phyloP scores from a whole-genome alignment of 495 filamentous ascomycete genomes.

The Collariella sp. region DNA sequence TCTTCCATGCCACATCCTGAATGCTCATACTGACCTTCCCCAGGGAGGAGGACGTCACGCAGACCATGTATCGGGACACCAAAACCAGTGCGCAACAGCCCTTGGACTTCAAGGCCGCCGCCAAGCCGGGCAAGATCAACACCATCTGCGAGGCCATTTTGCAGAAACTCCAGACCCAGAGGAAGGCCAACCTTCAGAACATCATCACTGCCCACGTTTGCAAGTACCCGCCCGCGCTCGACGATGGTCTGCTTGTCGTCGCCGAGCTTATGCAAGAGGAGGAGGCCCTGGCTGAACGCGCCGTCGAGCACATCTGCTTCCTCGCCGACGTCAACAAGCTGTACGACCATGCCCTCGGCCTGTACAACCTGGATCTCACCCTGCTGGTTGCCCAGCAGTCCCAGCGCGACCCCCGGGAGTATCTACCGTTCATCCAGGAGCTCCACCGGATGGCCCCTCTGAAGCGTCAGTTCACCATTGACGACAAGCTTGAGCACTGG shows the following conservation, averaged over 20 bases:
- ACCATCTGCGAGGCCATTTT: constrained; percentile 82
- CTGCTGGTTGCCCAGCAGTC: constrained; percentile 90
- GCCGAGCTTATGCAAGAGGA: constrained; percentile 61
- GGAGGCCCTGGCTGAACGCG: constrained; percentile 63
- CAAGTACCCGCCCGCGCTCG: constrained; percentile 82
- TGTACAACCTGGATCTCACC: constrained; percentile 86
- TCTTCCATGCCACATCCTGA: background rate
- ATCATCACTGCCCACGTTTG: constrained; percentile 91
- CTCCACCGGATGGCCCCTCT: constrained; percentile 63
- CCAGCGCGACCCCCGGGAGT: constrained; percentile 91
- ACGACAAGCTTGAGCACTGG: constrained; percentile 70
- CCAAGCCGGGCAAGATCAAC: constrained; percentile 61
- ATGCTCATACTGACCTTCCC: constrained; percentile 2
- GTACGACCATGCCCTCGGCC: constrained; percentile 82
- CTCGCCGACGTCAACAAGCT: constrained; percentile 84
- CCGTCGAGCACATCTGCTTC: constrained; percentile 94
- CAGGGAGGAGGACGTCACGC: constrained; percentile 87
- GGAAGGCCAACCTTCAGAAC: constrained; percentile 73
- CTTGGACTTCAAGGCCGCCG: background rate
- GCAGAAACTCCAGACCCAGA: constrained; percentile 49
- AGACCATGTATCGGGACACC: constrained; percentile 91
- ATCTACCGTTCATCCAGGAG: constrained; percentile 84
- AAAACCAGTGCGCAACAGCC: constrained; percentile 26
- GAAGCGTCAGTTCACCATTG: constrained; percentile 72
- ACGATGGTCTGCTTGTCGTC: constrained; percentile 73